A percentile compares a stretch with the other conserved stretches of the same genome.
These are phyloP conservation scores for Botrytis fragariae DNA, from an alignment of 2,329 filamentous ascomycete species.

Conservation along the genomic window DNA sequence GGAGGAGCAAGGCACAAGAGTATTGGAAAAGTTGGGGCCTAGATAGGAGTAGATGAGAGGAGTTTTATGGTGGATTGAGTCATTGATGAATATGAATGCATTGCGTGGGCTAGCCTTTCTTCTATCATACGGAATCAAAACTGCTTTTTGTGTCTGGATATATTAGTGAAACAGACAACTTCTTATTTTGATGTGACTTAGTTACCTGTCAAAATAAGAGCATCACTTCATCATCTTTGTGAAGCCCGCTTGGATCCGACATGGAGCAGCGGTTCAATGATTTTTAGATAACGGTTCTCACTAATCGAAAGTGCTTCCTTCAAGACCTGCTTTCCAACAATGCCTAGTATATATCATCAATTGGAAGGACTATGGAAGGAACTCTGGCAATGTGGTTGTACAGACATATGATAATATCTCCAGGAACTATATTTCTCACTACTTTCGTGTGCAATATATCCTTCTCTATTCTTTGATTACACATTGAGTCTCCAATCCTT, in stretches of 20 bases:
- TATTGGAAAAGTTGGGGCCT: conserved; percentile 88
- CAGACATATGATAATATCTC: not conserved
- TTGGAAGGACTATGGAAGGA: not conserved
- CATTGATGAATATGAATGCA: conserved; percentile 14
- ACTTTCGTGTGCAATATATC: not conserved
- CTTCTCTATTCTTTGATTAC: not conserved
- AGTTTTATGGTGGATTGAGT: conserved; percentile 13
- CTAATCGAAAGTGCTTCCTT: not conserved
- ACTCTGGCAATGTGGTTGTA: not conserved
- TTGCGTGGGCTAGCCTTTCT: conserved; percentile 5
- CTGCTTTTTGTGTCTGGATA: conserved; percentile 24
- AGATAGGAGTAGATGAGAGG: conserved; percentile 50
- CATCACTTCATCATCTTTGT: not conserved
- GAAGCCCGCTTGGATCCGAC: not conserved
- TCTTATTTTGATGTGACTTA: not conserved
- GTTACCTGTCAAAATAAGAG: not conserved
- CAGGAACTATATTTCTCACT: not conserved
- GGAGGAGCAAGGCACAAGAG: conserved; percentile 84
- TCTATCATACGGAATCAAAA: conserved; percentile 8
- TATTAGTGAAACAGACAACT: not conserved
- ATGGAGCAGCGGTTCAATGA: not conserved
- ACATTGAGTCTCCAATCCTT: not conserved
- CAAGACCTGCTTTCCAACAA: not conserved
- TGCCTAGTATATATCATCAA: not conserved
- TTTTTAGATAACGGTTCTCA: no score